Evolutionary conservation across 371 early-diverging fungal genomes (phyloP).

Genomic region (Sporodiniella umbellata): DNA sequence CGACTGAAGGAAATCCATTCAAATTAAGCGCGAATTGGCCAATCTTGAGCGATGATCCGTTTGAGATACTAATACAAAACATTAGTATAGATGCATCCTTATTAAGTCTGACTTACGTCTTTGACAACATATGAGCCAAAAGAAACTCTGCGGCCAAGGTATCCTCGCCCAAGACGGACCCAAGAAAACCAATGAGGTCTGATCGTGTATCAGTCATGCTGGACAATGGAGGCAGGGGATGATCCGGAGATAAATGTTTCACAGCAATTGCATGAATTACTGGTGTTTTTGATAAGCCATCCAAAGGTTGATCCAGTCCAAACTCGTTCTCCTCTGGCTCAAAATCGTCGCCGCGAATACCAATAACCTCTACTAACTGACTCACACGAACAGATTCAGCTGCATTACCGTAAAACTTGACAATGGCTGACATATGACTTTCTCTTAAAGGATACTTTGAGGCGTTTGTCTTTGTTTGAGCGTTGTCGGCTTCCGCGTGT

Average conservation of each 20-base stretch:
- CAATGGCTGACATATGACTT: constrained; percentile 45
- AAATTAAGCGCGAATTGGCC: constrained; percentile 48
- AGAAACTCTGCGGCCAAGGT: constrained; percentile 56
- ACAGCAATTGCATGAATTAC: constrained; percentile 45
- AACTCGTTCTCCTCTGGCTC: constrained; percentile 3
- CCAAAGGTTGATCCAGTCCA: constrained; percentile 20
- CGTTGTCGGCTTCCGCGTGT: too few relatives aligned
- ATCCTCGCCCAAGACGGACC: constrained; percentile 50
- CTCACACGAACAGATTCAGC: constrained; percentile 47
- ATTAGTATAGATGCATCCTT: background rate
- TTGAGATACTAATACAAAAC: too few relatives aligned
- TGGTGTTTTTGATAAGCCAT: constrained; percentile 20
- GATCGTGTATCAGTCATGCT: constrained; percentile 26
- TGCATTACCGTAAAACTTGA: constrained; percentile 48
- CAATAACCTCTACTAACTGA: constrained; percentile 59
- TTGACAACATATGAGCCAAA: constrained; percentile 53
- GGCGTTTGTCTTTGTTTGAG: too few relatives aligned
- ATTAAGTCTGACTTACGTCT: constrained; percentile 42
- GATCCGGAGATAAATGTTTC: constrained; percentile 11
- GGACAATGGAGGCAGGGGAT: background rate
- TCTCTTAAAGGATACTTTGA: constrained; percentile 54
- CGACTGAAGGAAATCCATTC: constrained; percentile 28
- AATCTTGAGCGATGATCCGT: constrained; percentile 41
- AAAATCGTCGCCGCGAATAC: constrained; percentile 36
- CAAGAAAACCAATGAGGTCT: constrained; percentile 50